Percentiles rank a stretch among this genome's conserved stretches.
Conservation (phyloP, 768 basidiomycete species). For the Mrakia gelida region DNA sequence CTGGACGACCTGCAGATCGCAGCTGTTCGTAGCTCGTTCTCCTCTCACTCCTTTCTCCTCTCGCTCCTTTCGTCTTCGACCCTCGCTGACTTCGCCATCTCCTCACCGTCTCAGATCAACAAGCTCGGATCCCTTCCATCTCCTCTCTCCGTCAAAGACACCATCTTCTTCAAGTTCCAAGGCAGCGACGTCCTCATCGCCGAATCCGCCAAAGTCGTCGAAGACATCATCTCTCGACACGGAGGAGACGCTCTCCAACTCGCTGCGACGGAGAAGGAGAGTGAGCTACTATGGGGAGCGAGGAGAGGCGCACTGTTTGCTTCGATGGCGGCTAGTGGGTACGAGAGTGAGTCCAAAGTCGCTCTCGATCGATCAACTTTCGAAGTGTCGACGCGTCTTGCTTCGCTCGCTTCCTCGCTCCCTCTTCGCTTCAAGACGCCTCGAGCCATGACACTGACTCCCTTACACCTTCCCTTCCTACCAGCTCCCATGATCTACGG, state of each 20-base stretch:
- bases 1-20: slow-evolving; percentile 30
- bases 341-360: not conserved
- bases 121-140: not conserved
- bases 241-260: slow-evolving; percentile 17
- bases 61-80: not conserved
- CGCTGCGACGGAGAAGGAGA: slow-evolving; percentile 17
- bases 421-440: too few species aligned
- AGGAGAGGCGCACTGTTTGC: slow-evolving; percentile 12
- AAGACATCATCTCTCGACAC: slow-evolving; percentile 13
- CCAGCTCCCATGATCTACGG: not conserved
- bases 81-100: slow-evolving; percentile 34
- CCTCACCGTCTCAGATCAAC: slow-evolving; percentile 52
- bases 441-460: too few species aligned
- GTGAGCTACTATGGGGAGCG: slow-evolving; percentile 24
- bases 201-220: slow-evolving; percentile 8
- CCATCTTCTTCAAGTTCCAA: slow-evolving; percentile 83
- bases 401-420: too few species aligned
- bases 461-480: too few species aligned
- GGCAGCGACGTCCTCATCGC: slow-evolving; percentile 3
- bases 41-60: not conserved
- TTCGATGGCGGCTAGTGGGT: not conserved
- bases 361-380: not conserved
- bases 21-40: slow-evolving; percentile 30
- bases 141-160: slow-evolving; percentile 50
- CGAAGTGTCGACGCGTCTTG: not conserved